phyloP scores from a whole-genome alignment of 176 grass and related monocot genomes.

The Lolium multiflorum region DNA sequence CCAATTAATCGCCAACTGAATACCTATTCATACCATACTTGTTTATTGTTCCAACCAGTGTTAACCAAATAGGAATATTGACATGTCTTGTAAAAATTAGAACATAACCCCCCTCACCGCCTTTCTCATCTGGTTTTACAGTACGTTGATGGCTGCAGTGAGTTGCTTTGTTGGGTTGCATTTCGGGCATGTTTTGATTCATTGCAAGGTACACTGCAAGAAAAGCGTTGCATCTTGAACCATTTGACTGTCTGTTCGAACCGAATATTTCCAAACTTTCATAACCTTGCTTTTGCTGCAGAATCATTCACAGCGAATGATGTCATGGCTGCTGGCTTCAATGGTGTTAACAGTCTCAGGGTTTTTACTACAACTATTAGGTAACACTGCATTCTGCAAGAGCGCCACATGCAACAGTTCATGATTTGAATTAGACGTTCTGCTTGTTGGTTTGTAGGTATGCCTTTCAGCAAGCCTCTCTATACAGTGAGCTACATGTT shows the following conservation, averaged over 20 bases:
- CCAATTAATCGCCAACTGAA: background rate
- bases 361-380: conserved; percentile 70
- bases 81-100: conserved; percentile 18
- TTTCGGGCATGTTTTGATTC: conserved; percentile 86
- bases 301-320: conserved; percentile 67
- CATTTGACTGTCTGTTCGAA: conserved; percentile 31
- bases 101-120: background rate
- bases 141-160: conserved; percentile 82
- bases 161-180: conserved; percentile 88
- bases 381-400: conserved; percentile 39
- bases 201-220: conserved; percentile 66
- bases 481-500: conserved; percentile 95
- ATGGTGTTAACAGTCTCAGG: conserved; percentile 61
- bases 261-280: background rate
- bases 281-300: conserved; percentile 50
- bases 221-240: conserved; percentile 5
- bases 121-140: conserved; percentile 42
- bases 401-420: background rate
- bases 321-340: conserved; percentile 71
- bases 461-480: conserved; percentile 95
- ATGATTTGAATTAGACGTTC: conserved; percentile 25
- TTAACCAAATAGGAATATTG: conserved; percentile 23
- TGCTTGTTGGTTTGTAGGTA: conserved; percentile 55
- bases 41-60: conserved; percentile 1
- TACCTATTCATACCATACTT: conserved; percentile 5